Evolutionary conservation across 192 early-diverging fungal species (phyloP).

Genomic region (Rhizophagus clarus): DNA sequence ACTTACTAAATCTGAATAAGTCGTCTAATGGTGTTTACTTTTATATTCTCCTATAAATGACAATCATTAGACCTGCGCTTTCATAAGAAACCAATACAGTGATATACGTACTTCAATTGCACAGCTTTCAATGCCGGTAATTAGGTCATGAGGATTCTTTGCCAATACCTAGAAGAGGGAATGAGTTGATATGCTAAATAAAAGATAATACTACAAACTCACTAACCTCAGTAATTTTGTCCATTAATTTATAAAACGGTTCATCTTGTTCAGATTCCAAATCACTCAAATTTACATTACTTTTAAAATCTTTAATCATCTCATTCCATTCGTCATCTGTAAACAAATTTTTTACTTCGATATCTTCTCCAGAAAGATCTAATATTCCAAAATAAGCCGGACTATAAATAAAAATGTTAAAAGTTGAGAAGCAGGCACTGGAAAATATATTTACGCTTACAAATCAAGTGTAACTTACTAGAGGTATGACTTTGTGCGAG

Average conservation of each 20-base stretch:
- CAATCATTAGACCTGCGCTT: conserved; percentile 11
- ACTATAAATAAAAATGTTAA: conserved; percentile 25
- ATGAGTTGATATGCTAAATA: conserved; percentile 6
- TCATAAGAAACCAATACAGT: conserved; percentile 23
- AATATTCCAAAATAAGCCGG: conserved; percentile 29
- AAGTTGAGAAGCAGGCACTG: conserved; percentile 14
- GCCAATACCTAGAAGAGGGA: conserved; percentile 27
- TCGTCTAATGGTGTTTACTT: conserved; percentile 22
- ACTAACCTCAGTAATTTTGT: background rate
- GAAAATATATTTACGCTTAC: background rate
- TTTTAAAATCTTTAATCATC: conserved; percentile 22
- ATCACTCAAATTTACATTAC: conserved; percentile 11
- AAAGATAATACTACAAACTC: conserved; percentile 9
- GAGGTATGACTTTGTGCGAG: conserved; percentile 6
- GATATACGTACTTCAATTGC: conserved; percentile 21
- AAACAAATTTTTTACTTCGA: conserved; percentile 23
- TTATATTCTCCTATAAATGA: conserved; percentile 28
- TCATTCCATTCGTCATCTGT: conserved; percentile 28
- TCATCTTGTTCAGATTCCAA: background rate
- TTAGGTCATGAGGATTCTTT: conserved; percentile 15
- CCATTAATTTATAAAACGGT: conserved; percentile 9
- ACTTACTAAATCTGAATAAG: conserved; percentile 26
- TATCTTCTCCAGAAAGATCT: conserved; percentile 21
- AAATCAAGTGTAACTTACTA: conserved; percentile 26
- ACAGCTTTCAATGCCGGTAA: conserved; percentile 27